Evolutionary conservation across 108 stramenopile species (phyloP), one percentile per base, ranked within the genome.

Genomic region (Mediolabrus comicus): DNA sequence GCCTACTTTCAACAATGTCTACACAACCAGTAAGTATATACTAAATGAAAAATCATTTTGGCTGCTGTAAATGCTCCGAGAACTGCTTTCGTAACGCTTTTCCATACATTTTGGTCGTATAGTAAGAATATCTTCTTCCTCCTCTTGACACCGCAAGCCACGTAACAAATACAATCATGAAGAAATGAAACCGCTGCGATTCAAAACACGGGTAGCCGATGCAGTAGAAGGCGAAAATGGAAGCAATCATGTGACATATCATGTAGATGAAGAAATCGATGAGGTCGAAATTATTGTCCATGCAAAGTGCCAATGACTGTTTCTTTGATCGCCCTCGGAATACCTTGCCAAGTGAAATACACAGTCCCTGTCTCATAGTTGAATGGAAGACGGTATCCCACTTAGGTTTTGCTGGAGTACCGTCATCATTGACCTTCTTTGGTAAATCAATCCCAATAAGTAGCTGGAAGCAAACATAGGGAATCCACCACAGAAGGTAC

Each of bases 311-410:
- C 16, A 80, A 35, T 31, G 80, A 78, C 9, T 69, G 64, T 39
- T 63, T 56, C 31, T 39, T 67, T 0, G 86, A 69, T 26, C 86
- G 70, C 24, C 77, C 72, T 41, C 86, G 80, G 11, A 82, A 70
- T 2, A 59, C 31, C 28, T 63, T 74, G 39, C 86, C 86, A 36
- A 83, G 55, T 17, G 63, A 8, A 22, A 78, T 53, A 52, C 77
- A 79, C 2, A 54, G 28, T 22, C 82, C 82, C 19, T 59, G 62
- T 30, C 84, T 61, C 77, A 75, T 67, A 14, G 72, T 78, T 3
- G 59, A 63, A 53, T 87, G 86, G 38, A 84, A 87, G 4, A 85
- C 84, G 16, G 86, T 87, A 59, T 87, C 86, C 39, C 67, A 87
- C 29, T 69, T 80, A 25, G 86, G 72, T 17, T 60, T 43, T 14